Evolutionary conservation across 148 eudicot species (phyloP).

Genomic region (Nepenthes gracilis): DNA sequence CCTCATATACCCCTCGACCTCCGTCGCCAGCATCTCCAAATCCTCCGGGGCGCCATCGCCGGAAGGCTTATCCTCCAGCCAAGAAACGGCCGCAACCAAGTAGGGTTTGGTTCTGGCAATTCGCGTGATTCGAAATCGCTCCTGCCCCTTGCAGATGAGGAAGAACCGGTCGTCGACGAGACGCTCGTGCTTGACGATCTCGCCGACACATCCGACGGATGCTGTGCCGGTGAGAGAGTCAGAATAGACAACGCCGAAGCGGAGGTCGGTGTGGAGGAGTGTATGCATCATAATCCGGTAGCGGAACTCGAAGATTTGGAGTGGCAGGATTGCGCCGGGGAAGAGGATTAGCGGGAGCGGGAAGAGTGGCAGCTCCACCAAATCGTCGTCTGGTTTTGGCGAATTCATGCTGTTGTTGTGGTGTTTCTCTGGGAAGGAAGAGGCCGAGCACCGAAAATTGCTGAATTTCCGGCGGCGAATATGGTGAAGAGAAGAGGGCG

Average conservation of each 20-base stretch:
- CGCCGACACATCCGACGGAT: constrained; percentile 93
- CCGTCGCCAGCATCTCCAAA: constrained; percentile 41
- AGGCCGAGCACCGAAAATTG: constrained; percentile 42
- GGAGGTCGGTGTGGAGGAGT: constrained; percentile 70
- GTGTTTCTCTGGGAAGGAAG: constrained; percentile 15
- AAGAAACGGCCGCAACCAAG: constrained; percentile 62
- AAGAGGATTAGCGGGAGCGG: constrained; percentile 86
- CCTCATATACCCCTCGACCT: constrained; percentile 72
- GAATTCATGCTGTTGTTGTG: too few species aligned
- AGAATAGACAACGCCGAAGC: constrained; percentile 75
- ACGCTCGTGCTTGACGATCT: constrained; percentile 76
- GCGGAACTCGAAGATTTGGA: constrained; percentile 83
- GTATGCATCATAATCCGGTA: constrained; percentile 99
- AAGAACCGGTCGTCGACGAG: constrained; percentile 80
- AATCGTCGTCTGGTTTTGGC: too few species aligned
- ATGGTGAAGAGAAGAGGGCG: background rate
- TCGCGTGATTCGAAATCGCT: constrained; percentile 55
- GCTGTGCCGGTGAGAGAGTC: constrained; percentile 48
- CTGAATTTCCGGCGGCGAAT: constrained; percentile 22
- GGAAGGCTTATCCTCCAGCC: constrained; percentile 81
- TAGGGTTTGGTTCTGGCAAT: constrained; percentile 66
- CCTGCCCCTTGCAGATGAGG: constrained; percentile 83
- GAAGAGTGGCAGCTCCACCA: constrained; percentile 63
- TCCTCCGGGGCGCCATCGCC: constrained; percentile 32
- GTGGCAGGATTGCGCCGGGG: constrained; percentile 74